Base-by-base conservation (phyloP, 306 rosid genomes). In the Quercus aquifolioides region DNA sequence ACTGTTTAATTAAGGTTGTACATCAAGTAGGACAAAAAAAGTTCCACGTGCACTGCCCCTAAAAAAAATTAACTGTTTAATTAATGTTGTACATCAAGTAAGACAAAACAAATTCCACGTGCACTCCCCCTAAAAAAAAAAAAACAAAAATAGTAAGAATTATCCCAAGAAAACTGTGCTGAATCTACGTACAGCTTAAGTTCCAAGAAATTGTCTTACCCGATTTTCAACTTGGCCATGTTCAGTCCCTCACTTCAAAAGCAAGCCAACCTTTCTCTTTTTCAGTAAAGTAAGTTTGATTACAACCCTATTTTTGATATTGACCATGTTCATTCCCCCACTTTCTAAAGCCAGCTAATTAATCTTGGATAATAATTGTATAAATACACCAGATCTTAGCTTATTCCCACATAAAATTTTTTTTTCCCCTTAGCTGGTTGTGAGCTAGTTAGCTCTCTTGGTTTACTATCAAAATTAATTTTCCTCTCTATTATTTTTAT, bases 161-260 rank as follows among this genome's bases (percentile, higher is more conserved):
- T 49, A 49, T 49, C 54, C 54, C 4, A 25, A 5, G 10, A 26
- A 25, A 15, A 13, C n/a, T 13, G 13, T 1, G 71, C 12, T 6
- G 12, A 31, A 65, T 31, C 43, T 41, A 31, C 14, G 5, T 41
- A 31, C 14, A 10, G 13, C 71, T 2, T 41, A 41, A 41, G 7
- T 31, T 65, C 49, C 71, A 65, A 3, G 71, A 65, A 17, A 8
- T 30, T 65, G 71, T n/a, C 71, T 17, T 1, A 1, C 13, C 33
- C 33, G 19, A 6, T 18, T 65, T 18, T 17, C 41, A 67, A 30
- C 52, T 28, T 5, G 31, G 3, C 55, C 20, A 55, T 13, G 43
- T 77, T 51, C 80, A 51, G 9, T 52, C 67, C 55, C 74, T 51
- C 38, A 28, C 80, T 77, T 77, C 54, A 31, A n/a, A 77, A 64